Evolutionary conservation across 768 basidiomycete species (phyloP).

Genomic region (Amanita phalloides): DNA sequence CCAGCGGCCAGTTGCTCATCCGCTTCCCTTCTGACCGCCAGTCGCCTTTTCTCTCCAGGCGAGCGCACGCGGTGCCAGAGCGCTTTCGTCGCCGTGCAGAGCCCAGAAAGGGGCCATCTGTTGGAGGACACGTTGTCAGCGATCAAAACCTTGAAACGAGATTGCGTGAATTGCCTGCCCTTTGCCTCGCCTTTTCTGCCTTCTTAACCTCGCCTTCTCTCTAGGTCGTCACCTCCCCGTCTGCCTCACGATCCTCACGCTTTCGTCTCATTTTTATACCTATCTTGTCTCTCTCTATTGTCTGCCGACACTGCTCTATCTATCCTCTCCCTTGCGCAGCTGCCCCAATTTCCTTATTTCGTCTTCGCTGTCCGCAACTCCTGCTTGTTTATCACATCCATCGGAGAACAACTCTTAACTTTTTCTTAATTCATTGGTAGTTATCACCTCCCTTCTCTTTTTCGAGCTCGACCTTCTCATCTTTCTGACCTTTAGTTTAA

Average conservation of each 20-base stretch:
- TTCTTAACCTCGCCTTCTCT: constrained; percentile 32
- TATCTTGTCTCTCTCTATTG: constrained; percentile 25
- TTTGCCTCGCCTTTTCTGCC: constrained; percentile 47
- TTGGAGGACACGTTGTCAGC: constrained; percentile 66
- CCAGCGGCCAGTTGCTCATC: too few relatives aligned
- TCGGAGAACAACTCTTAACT: constrained; percentile 15
- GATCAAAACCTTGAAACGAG: constrained; percentile 56
- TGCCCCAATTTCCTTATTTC: constrained; percentile 6
- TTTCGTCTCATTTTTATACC: constrained; percentile 42
- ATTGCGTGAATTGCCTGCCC: constrained; percentile 39
- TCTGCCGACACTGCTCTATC: constrained; percentile 13
- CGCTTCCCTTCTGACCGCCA: not conserved
- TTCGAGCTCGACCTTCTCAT: constrained; percentile 14
- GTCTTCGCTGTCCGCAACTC: constrained; percentile 10
- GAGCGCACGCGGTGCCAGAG: not conserved
- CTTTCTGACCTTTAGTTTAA: constrained; percentile 34
- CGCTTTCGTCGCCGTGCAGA: not conserved
- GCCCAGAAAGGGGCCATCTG: constrained; percentile 22
- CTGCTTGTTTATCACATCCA: constrained; percentile 13
- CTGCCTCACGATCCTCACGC: constrained; percentile 51
- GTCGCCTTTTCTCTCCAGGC: not conserved
- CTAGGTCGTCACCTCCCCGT: constrained; percentile 17
- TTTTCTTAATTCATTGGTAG: constrained; percentile 34
- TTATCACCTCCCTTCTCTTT: constrained; percentile 13
- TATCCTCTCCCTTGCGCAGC: constrained; percentile 13